Base-by-base conservation (phyloP, 371 early-diverging fungal species). In the Lichtheimia ramosa region DNA sequence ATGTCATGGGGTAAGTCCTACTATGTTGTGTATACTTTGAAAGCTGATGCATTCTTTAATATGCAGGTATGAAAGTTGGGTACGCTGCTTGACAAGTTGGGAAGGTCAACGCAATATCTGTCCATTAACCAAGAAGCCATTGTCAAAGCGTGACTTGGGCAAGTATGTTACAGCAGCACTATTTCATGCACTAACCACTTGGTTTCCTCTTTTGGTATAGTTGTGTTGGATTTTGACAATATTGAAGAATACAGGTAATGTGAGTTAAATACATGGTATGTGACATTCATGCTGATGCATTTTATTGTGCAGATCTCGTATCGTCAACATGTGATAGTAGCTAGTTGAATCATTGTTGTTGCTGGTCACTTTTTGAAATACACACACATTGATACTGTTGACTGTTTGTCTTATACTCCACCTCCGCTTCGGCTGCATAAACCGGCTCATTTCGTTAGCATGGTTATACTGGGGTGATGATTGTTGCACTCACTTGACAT, bases 21-120 rank as follows among this genome's bases (percentile, higher is more conserved):
- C 8, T 16, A 5, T 23, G 42, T 7, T 15, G 10, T 12, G 39
- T 46, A 27, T 1, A 14, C 16, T 12, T 24, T 24, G 20, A 59
- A 15, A n/a, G 25, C 18, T 43, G 23, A 39, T 7, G 6, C 8
- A 8, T 54, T 43, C 1, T 20, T 13, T 14, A 41, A 28, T 51
- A n/a, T n/a, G n/a, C n/a, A 81, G 81, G 14, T 92, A 93, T 59
- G 93, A 94, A 58, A 93, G 87, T 66, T 96, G 97, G 97, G 89
- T 94, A 34, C 87, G 94, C 27, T 96, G 97, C 64, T 77, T 96
- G 48, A 86, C 86, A 51, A 85, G 84, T 51, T 88, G 86, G 62
- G 91, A 90, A 55, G 88, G 89, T 23, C 84, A 86, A 46, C 84
- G 88, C 66, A 95, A 95, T 69, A 89, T 90, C 43, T 96, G 97